These are phyloP conservation scores for Candida endomychidarum DNA, from an alignment of 805 yeast species.

Conservation along the genomic window DNA sequence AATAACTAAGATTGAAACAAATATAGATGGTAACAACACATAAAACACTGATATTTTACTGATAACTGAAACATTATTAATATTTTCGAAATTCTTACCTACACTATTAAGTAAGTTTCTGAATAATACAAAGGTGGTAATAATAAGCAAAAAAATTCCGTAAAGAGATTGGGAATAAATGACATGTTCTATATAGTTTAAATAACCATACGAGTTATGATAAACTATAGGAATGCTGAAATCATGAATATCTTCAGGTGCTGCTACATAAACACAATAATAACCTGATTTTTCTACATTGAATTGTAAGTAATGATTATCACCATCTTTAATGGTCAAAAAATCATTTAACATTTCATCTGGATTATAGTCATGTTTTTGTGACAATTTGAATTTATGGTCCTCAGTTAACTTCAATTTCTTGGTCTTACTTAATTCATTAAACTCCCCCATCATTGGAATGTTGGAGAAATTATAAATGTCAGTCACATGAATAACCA, in stretches of 20 bases:
- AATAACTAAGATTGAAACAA: neutral
- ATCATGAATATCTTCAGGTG: slow-evolving; percentile 15
- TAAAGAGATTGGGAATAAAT: slow-evolving; percentile 18
- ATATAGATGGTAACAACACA: slow-evolving; percentile 22
- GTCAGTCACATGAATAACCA: slow-evolving; percentile 26
- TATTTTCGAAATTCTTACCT: slow-evolving; percentile 26
- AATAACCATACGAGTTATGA: slow-evolving; percentile 26
- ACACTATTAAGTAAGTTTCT: slow-evolving; percentile 25
- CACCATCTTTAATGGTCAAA: slow-evolving; percentile 9
- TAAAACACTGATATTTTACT: slow-evolving; percentile 29
- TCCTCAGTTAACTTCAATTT: slow-evolving; percentile 4
- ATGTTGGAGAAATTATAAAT: slow-evolving; percentile 21
- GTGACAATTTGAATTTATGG: slow-evolving; percentile 10
- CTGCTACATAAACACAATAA: slow-evolving; percentile 32
- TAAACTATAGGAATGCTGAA: slow-evolving; percentile 21
- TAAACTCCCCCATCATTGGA: slow-evolving; percentile 18
- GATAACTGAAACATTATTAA: slow-evolving; percentile 28
- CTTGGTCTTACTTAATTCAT: neutral
- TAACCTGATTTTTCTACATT: slow-evolving; percentile 23
- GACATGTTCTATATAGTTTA: slow-evolving; percentile 19
- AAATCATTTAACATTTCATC: neutral
- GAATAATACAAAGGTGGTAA: slow-evolving; percentile 22
- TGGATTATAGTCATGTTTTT: neutral
- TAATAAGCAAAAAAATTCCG: slow-evolving; percentile 17
- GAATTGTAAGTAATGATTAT: slow-evolving; percentile 10